Evolutionary conservation across 2,329 filamentous ascomycete genomes (phyloP), one percentile per base, ranked within the genome.

Genomic region (Calonectria multiphialidica): DNA sequence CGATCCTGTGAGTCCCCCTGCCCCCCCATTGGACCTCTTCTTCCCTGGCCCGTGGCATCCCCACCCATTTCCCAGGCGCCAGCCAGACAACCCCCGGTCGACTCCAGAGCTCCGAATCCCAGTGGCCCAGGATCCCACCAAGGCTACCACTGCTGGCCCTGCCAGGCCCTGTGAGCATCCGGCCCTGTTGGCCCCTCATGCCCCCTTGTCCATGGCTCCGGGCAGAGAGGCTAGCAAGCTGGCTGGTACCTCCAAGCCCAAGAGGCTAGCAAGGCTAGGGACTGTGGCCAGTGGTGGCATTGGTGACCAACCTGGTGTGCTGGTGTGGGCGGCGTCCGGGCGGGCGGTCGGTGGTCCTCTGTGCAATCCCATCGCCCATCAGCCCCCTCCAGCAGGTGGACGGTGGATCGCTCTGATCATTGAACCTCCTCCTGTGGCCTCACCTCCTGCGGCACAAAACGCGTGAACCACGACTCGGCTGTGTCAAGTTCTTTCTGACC

Each of bases 391-490:
- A 49, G 61, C 62, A 49, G 68, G 68, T 70, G 66, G 66, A 66
- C 70, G 72, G 77, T 78, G 77, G 77, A 78, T 74, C 77, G 61
- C 68, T 72, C 75, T 73, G 62, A 73, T 78, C 69, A 50, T 72
- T 77, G 73, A 79, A 78, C 76, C 77, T 78, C 75, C 70, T 77
- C 75, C 77, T 77, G 77, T 79, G 78, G 77, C 75, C 77, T 79
- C 78, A 79, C 78, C 75, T 79, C 76, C 78, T 79, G 78, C 78
- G 78, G 76, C 78, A 79, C 78, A 79, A 79, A 79, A 79, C 78
- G 75, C 78, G 73, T 78, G 76, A 79, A 79, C 77, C 72, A 78
- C 76, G 72, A 63, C 72, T 79, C 72, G 72, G 76, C 77, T 78
- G 76, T 79, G 74, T 78, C 78, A 79, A 79, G 72, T 79, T 69